Base-by-base conservation (phyloP, 2,329 filamentous ascomycete genomes). In the Aspergillus piperis region DNA sequence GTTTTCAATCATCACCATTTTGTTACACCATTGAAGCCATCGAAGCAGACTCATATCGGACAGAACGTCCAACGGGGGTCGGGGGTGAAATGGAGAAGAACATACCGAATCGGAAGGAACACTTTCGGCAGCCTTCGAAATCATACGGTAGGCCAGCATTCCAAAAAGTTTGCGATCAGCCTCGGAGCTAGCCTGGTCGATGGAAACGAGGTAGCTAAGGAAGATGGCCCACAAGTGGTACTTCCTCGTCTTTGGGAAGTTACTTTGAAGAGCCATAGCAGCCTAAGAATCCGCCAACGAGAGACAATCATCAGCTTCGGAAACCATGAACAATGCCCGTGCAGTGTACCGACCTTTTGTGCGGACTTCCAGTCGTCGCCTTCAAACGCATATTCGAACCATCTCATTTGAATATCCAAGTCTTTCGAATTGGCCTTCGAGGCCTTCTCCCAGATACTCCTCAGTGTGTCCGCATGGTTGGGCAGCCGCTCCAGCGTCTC, bases 221-320 rank as follows among this genome's bases (percentile, higher is more conserved):
- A 82, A 75, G 27, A 82, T 80, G 25, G 79, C 79, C 78, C 80
- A 81, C 63, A 82, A 80, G 61, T 81, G 78, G 64, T 81, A 82
- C 51, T 80, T 75, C 49, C 80, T 74, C 23, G 77, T 74, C 61
- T 77, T 78, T 1, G 80, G 78, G 59, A 82, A 82, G 58, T 81
- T 80, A 64, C 76, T 81, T 63, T 80, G 78, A 44, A 82, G 76
- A 60, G 75, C 77, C 79, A 82, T 82, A 49, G 79, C 77, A 60
- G 80, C 80, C 80, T 82, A 64, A 54, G 19, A 44, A 60, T 17
- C 32, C 39, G 56, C 55, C 51, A 65, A 58, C 63, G 5, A n/a
- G 27, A 27, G 6, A 13, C 15, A 27, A 25, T 11, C 17, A 55
- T 19, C 21, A 55, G 36, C n/a, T 8, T 23, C 15, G 56, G 54